These are phyloP conservation scores for Pelargonium exstipulatum DNA, from an alignment of 441 rosid genomes.

Conservation along the genomic window DNA sequence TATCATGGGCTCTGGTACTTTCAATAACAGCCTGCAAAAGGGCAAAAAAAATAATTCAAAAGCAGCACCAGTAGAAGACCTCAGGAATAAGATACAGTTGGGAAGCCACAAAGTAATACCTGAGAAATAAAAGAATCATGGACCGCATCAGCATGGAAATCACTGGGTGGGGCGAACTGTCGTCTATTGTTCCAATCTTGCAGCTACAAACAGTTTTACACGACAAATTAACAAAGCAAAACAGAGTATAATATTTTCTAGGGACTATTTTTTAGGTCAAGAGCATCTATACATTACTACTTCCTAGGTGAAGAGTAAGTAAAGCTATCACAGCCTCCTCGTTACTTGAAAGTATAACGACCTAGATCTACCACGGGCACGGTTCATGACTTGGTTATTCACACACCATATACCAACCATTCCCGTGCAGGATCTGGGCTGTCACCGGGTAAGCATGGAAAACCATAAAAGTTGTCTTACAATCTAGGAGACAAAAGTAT, in stretches of 20 bases:
- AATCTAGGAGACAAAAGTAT: background rate
- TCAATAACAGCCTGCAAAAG: constrained; percentile 64
- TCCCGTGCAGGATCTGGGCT: background rate
- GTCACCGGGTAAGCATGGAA: background rate
- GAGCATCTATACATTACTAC: background rate
- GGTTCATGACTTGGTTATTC: background rate
- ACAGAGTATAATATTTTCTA: background rate
- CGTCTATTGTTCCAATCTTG: constrained; percentile 97
- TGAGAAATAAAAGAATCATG: constrained; percentile 87
- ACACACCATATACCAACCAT: background rate
- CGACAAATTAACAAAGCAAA: constrained; percentile 20
- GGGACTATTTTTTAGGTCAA: background rate
- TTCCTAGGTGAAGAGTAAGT: background rate
- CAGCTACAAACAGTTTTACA: constrained; percentile 42
- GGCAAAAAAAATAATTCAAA: constrained; percentile 22
- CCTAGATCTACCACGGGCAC: background rate
- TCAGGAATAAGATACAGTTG: constrained; percentile 17
- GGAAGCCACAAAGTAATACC: constrained; percentile 33
- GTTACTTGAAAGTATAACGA: background rate
- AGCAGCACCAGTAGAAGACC: constrained; percentile 16
- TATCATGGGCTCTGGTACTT: constrained; percentile 84
- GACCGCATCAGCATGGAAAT: constrained; percentile 90
- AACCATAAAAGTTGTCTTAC: background rate
- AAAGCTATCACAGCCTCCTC: background rate
- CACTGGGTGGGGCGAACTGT: constrained; percentile 67